phyloP scores from a whole-genome alignment of 1,284 basidiomycete genomes.

The Mycena citricolor region DNA sequence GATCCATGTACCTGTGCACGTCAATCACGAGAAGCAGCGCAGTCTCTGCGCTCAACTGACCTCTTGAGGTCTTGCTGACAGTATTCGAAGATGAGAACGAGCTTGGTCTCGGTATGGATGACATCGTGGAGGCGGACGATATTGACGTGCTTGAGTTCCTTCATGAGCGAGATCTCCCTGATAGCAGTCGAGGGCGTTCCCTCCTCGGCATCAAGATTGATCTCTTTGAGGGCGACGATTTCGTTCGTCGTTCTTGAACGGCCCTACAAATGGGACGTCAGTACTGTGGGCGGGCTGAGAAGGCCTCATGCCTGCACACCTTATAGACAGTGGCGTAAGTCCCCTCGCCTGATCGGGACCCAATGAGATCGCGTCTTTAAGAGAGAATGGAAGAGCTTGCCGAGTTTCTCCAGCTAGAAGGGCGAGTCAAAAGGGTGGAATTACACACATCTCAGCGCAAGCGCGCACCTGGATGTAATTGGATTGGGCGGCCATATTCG shows the following conservation, averaged over 20 bases:
- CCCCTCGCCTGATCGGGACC: slow-evolving; percentile 60
- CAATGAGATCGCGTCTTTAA: slow-evolving; percentile 10
- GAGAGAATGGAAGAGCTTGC: slow-evolving; percentile 33
- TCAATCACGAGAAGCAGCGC: no score
- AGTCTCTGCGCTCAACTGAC: no score
- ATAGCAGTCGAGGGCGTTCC: slow-evolving; percentile 95
- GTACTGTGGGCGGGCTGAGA: slow-evolving; percentile 12
- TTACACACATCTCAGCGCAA: neutral
- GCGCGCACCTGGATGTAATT: slow-evolving; percentile 70
- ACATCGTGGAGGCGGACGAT: slow-evolving; percentile 97
- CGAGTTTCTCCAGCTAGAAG: slow-evolving; percentile 84
- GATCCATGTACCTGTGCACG: slow-evolving; percentile 99
- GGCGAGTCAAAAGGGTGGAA: slow-evolving; percentile 28
- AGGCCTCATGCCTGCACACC: slow-evolving; percentile 47
- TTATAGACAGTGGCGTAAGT: slow-evolving; percentile 92
- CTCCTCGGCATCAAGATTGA: slow-evolving; percentile 94
- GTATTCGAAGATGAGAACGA: slow-evolving; percentile 98
- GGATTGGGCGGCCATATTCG: slow-evolving; percentile 22
- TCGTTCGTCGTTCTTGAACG: slow-evolving; percentile 85
- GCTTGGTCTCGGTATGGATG: slow-evolving; percentile 96
- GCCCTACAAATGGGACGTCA: slow-evolving; percentile 48
- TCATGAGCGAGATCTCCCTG: slow-evolving; percentile 95
- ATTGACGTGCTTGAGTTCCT: slow-evolving; percentile 94
- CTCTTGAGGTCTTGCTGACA: slow-evolving; percentile 96
- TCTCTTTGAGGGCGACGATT: slow-evolving; percentile 90